Evolutionary conservation across 352 stramenopile species (phyloP).

Genomic region (Albugo laibachii): DNA sequence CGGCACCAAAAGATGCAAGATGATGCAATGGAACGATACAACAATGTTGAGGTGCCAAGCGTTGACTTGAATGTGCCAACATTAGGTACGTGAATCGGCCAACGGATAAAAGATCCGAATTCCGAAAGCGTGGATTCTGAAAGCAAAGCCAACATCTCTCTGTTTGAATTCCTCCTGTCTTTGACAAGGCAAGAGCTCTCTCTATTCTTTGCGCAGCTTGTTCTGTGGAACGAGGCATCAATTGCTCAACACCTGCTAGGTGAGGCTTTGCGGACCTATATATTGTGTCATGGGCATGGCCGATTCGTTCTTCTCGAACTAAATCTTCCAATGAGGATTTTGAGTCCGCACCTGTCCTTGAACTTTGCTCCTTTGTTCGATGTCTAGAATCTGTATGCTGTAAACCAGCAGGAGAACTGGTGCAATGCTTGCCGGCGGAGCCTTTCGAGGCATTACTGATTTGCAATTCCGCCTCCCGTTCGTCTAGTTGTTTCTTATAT

Average conservation of each 20-base stretch:
- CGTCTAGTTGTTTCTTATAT: slow-evolving; percentile 59
- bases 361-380: slow-evolving; percentile 35
- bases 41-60: slow-evolving; percentile 39
- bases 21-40: slow-evolving; percentile 64
- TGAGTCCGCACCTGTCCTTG: slow-evolving; percentile 4
- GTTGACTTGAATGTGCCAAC: background rate
- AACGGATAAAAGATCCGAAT: slow-evolving; percentile 60
- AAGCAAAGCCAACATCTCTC: slow-evolving; percentile 55
- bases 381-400: slow-evolving; percentile 7
- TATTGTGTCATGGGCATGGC: slow-evolving; percentile 11
- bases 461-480: slow-evolving; percentile 44
- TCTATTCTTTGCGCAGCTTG: background rate
- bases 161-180: slow-evolving; percentile 26
- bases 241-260: slow-evolving; percentile 58
- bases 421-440: slow-evolving; percentile 13
- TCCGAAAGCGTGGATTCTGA: slow-evolving; percentile 52
- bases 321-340: slow-evolving; percentile 44
- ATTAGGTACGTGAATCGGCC: slow-evolving; percentile 39
- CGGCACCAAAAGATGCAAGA: slow-evolving; percentile 25
- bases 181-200: slow-evolving; percentile 40
- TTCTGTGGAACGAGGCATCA: slow-evolving; percentile 22
- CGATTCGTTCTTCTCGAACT: slow-evolving; percentile 54
- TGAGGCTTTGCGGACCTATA: slow-evolving; percentile 11
- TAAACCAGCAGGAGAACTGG: slow-evolving; percentile 29
- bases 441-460: slow-evolving; percentile 12